phyloP scores from a whole-genome alignment of 345 rosid species.

The Kernera saxatilis region DNA sequence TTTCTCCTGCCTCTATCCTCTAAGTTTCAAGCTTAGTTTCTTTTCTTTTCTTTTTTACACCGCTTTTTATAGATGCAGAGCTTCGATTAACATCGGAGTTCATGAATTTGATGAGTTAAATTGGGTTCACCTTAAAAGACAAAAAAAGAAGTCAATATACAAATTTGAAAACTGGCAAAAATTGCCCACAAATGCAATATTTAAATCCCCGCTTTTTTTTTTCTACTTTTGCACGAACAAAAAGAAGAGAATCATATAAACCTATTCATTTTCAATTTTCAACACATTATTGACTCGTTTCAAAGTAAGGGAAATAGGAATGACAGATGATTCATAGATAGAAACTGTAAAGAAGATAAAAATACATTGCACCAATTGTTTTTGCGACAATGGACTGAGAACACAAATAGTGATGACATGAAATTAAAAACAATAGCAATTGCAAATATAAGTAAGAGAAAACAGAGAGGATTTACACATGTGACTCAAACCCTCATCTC shows the following conservation, averaged over 20 bases:
- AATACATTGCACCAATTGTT: not conserved
- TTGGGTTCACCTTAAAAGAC: not conserved
- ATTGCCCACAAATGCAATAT: not conserved
- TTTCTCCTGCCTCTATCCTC: not conserved
- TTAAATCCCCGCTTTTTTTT: too few relatives aligned
- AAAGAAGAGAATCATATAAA: too few relatives aligned
- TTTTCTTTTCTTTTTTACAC: not conserved
- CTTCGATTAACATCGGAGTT: not conserved
- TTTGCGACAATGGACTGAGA: not conserved
- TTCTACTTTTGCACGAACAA: too few relatives aligned
- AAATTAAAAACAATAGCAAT: not conserved
- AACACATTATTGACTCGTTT: not conserved
- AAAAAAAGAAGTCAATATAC: not conserved
- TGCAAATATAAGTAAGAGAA: not conserved
- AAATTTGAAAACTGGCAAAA: not conserved
- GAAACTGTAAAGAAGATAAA: not conserved
- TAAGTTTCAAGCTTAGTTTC: slow-evolving; percentile 1
- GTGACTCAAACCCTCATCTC: not conserved
- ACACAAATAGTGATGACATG: slow-evolving; percentile 7
- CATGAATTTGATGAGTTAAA: not conserved
- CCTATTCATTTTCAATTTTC: not conserved
- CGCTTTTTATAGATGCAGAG: not conserved
- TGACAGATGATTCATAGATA: not conserved
- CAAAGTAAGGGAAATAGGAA: not conserved
- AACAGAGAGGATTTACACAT: not conserved